These are phyloP conservation scores for Penicillium brasilianum DNA, from an alignment of 2,329 filamentous ascomycete genomes.

Conservation along the genomic window DNA sequence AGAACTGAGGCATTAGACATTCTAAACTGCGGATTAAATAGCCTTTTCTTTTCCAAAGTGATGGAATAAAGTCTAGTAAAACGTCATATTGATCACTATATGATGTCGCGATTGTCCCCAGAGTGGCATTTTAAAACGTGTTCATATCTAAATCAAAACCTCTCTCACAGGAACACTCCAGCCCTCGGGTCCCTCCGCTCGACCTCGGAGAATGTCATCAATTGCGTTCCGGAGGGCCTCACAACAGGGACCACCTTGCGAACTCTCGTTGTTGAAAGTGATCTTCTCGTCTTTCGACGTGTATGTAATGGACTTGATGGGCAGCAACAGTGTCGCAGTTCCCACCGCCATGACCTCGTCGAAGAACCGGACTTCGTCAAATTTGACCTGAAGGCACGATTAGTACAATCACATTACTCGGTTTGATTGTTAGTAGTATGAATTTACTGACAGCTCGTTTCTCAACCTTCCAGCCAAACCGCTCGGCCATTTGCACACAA, in stretches of 20 bases:
- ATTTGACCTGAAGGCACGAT: conserved; percentile 15
- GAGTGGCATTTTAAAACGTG: background rate
- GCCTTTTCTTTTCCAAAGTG: background rate
- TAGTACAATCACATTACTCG: background rate
- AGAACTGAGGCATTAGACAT: background rate
- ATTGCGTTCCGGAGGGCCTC: background rate
- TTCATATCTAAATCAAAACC: background rate
- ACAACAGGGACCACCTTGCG: background rate
- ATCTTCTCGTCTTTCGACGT: background rate
- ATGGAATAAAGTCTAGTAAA: background rate
- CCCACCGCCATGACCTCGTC: conserved; percentile 35
- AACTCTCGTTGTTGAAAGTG: background rate
- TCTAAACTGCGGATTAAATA: background rate
- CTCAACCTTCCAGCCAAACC: background rate
- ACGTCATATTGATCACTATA: too few species aligned
- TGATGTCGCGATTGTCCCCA: too few species aligned
- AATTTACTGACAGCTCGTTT: background rate
- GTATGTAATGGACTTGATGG: conserved; percentile 34
- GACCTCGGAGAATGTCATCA: background rate
- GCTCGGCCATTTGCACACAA: background rate
- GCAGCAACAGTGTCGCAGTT: conserved; percentile 33
- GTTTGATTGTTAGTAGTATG: background rate
- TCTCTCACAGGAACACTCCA: conserved; percentile 1
- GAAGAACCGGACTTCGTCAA: conserved; percentile 29
- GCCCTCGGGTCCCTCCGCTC: background rate